These are phyloP conservation scores for Fusarium sp. DNA, from an alignment of 2,329 filamentous ascomycete species.

Conservation along the genomic window DNA sequence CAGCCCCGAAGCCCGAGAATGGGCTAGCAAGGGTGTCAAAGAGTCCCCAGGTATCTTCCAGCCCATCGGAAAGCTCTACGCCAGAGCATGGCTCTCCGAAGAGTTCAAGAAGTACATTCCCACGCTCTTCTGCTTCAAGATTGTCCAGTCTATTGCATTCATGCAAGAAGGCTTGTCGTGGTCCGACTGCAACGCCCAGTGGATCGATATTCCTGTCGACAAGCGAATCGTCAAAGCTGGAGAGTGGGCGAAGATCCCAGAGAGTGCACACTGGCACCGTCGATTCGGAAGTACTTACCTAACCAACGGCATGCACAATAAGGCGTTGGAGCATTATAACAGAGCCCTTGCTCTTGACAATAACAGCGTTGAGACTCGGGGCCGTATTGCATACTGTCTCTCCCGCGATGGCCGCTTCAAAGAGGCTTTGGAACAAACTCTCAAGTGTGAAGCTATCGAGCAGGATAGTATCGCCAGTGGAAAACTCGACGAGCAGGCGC, in stretches of 20 bases:
- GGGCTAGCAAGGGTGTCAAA: constrained; percentile 48
- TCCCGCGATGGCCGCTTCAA: constrained; percentile 54
- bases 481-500: constrained; percentile 41
- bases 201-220: constrained; percentile 54
- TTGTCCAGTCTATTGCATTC: constrained; percentile 58
- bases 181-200: constrained; percentile 54
- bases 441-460: constrained; percentile 56
- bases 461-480: constrained; percentile 49
- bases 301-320: constrained; percentile 52
- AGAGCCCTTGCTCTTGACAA: constrained; percentile 54
- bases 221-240: constrained; percentile 55
- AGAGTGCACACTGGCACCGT: constrained; percentile 56
- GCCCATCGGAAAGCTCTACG: constrained; percentile 56
- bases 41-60: constrained; percentile 53
- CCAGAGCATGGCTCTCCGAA: constrained; percentile 55
- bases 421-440: constrained; percentile 53
- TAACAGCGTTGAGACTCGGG: constrained; percentile 56
- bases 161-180: constrained; percentile 56
- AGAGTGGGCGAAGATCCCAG: constrained; percentile 54
- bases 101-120: constrained; percentile 55
- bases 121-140: constrained; percentile 59
- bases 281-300: constrained; percentile 59
- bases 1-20: constrained; percentile 48
- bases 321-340: constrained; percentile 55
- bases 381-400: constrained; percentile 59